Conservation (phyloP, 2,329 filamentous ascomycete species). For the Botrytis paeoniae region DNA sequence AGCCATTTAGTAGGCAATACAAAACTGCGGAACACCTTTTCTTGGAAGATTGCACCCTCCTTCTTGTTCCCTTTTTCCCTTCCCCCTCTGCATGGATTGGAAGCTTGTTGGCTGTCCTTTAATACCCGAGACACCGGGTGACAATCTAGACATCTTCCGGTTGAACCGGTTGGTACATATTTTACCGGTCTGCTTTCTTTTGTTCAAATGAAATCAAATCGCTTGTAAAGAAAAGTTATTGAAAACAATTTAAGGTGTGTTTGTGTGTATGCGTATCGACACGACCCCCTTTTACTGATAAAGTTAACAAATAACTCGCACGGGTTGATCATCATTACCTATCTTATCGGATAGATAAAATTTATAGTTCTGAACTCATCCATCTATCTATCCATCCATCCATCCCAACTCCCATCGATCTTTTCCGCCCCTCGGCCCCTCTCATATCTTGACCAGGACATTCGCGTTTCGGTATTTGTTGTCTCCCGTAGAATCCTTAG, state of each 20-base stretch:
- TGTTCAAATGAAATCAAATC: neutral
- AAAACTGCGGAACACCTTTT: neutral
- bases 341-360: neutral
- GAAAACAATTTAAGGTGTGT: neutral
- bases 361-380: neutral
- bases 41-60: neutral
- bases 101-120: neutral
- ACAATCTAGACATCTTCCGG: neutral
- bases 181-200: neutral
- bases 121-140: conserved; percentile 9
- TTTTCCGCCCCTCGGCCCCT: neutral
- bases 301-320: neutral
- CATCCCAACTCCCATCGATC: neutral
- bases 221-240: neutral
- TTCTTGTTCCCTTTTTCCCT: neutral
- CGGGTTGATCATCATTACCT: neutral
- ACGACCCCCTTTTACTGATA: neutral
- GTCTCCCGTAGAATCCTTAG: conserved; percentile 7
- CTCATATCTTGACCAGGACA: neutral
- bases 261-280: neutral
- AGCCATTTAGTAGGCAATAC: neutral
- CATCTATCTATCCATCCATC: neutral
- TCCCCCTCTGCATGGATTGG: neutral
- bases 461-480: conserved; percentile 3
- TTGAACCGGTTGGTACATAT: neutral